These are phyloP conservation scores for Loxodes magnus DNA, from an alignment of 73 alveolate species.

Conservation along the genomic window DNA sequence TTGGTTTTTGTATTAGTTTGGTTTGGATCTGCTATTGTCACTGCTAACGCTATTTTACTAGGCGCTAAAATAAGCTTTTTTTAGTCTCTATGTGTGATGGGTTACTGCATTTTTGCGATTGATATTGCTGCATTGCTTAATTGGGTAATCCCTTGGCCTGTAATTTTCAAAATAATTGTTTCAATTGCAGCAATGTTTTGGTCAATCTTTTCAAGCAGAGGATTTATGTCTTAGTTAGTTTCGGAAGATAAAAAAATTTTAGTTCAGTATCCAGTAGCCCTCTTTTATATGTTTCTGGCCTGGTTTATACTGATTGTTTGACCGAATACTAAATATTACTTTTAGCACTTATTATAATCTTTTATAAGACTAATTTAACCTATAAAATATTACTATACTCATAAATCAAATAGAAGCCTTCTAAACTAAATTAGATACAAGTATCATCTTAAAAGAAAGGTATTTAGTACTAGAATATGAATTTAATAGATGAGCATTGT, in stretches of 20 bases:
- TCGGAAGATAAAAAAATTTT: slow-evolving; percentile 71
- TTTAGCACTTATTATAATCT: too few relatives aligned
- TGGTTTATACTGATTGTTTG: slow-evolving; percentile 75
- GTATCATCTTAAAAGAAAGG: too few relatives aligned
- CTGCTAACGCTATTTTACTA: slow-evolving; percentile 81
- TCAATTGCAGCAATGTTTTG: slow-evolving; percentile 58
- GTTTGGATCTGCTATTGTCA: slow-evolving; percentile 89
- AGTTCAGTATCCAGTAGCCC: slow-evolving; percentile 85
- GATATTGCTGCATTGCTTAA: slow-evolving; percentile 82
- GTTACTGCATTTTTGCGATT: slow-evolving; percentile 93
- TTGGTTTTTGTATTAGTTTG: slow-evolving; percentile 83
- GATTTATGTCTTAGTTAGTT: slow-evolving; percentile 79
- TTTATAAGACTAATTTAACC: too few relatives aligned
- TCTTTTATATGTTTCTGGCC: slow-evolving; percentile 84
- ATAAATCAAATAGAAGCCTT: too few relatives aligned
- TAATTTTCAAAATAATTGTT: slow-evolving; percentile 30
- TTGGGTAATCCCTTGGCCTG: too few relatives aligned
- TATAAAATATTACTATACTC: too few relatives aligned
- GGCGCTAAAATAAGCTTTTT: slow-evolving; percentile 85
- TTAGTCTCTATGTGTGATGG: slow-evolving; percentile 85
- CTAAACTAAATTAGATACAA: too few relatives aligned
- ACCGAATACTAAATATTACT: too few relatives aligned
- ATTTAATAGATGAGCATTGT: too few relatives aligned
- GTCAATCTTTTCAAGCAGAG: slow-evolving; percentile 67
- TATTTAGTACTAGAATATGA: too few relatives aligned